Evolutionary conservation across 495 filamentous ascomycete genomes (phyloP).

Genomic region (Tuber borchii): DNA sequence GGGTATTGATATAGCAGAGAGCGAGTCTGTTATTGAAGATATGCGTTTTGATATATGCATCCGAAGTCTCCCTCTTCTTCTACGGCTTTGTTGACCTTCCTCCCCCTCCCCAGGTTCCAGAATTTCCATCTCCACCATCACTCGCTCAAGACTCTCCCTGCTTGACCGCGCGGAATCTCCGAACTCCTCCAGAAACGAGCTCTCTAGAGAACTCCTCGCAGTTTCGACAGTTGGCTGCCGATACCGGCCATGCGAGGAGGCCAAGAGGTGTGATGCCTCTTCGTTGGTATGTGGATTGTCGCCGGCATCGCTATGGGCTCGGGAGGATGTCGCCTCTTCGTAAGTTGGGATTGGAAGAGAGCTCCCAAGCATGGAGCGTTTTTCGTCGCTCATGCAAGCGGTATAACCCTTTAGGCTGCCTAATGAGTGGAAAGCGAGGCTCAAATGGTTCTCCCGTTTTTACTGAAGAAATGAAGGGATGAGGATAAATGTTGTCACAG

Average conservation of each 20-base stretch:
- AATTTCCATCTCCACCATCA: slow-evolving; percentile 86
- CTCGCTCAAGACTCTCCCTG: slow-evolving; percentile 56
- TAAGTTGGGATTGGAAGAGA: slow-evolving; percentile 83
- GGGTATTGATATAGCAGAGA: slow-evolving; percentile 45
- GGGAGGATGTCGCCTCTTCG: slow-evolving; percentile 73
- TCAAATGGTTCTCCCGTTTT: background rate
- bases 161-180: slow-evolving; percentile 43
- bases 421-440: slow-evolving; percentile 8
- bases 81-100: slow-evolving; percentile 36
- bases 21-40: slow-evolving; percentile 49
- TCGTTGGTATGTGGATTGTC: slow-evolving; percentile 24
- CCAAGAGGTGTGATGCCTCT: slow-evolving; percentile 37
- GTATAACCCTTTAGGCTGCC: background rate
- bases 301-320: slow-evolving; percentile 49
- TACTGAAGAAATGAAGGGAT: slow-evolving; percentile 14
- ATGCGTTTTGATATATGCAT: slow-evolving; percentile 48
- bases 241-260: slow-evolving; percentile 49
- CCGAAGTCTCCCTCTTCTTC: slow-evolving; percentile 50
- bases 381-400: slow-evolving; percentile 33
- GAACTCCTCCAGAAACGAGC: slow-evolving; percentile 43
- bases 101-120: slow-evolving; percentile 58
- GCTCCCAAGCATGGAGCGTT: slow-evolving; percentile 33
- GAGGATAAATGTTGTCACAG: slow-evolving; percentile 35
- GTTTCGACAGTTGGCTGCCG: slow-evolving; percentile 70
- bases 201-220: slow-evolving; percentile 56